Conservation (phyloP, 2,329 filamentous ascomycete species). For the Sporothrix protearum region DNA sequence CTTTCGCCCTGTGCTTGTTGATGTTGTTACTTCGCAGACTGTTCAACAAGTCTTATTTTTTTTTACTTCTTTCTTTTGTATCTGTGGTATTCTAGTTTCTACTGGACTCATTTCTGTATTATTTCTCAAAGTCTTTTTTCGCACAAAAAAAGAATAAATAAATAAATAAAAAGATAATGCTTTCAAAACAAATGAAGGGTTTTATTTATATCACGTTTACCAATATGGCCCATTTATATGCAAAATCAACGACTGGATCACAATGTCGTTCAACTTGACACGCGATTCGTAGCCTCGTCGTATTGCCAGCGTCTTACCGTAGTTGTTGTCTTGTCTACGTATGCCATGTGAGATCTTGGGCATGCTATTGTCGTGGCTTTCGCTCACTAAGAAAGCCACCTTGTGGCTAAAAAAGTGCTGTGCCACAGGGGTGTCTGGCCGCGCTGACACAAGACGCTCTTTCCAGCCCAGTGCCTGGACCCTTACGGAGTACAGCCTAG, state of each 20-base stretch:
- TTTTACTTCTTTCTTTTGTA: too few relatives aligned
- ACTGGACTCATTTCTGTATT: too few relatives aligned
- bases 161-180: too few relatives aligned
- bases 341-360: background rate
- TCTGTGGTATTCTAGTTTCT: too few relatives aligned
- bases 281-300: background rate
- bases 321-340: background rate
- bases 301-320: background rate
- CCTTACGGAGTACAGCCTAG: background rate
- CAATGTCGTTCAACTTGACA: background rate
- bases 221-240: background rate
- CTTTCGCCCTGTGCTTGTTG: background rate
- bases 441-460: background rate
- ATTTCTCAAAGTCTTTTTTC: too few relatives aligned
- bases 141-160: too few relatives aligned
- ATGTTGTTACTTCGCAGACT: background rate
- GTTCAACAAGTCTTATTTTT: background rate
- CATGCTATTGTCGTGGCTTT: background rate
- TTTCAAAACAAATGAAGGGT: too few relatives aligned
- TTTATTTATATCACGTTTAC: too few relatives aligned
- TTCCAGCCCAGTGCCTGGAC: background rate
- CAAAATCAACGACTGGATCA: background rate
- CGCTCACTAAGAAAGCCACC: background rate
- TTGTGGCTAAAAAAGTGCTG: constrained; percentile 1
- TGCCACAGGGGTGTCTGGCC: background rate